phyloP scores from a whole-genome alignment of 306 rosid species.

The Ormosia semicastrata region DNA sequence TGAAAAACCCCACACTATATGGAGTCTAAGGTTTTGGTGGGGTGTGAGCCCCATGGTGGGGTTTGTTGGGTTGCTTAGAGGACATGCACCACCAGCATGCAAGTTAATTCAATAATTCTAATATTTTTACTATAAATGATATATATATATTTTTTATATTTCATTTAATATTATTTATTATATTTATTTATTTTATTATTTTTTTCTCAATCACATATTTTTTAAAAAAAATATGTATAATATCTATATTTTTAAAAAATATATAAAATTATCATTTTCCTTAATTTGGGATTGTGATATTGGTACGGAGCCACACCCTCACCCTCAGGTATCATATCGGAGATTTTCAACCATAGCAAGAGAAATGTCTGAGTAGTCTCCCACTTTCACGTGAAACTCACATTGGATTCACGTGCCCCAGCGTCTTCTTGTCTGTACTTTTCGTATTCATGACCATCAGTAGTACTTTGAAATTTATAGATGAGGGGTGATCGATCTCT shows the following conservation, averaged over 20 bases:
- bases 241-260: too few relatives aligned
- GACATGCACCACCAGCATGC: neutral
- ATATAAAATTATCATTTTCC: too few relatives aligned
- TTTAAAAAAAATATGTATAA: too few relatives aligned
- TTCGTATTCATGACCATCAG: neutral
- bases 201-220: too few relatives aligned
- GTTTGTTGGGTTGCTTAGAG: neutral
- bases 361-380: neutral
- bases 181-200: too few relatives aligned
- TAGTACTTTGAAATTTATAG: neutral
- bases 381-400: conserved; percentile 45
- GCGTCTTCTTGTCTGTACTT: conserved; percentile 39
- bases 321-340: conserved; percentile 9
- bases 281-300: too few relatives aligned
- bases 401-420: conserved; percentile 46
- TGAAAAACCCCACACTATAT: neutral
- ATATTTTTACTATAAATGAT: too few relatives aligned
- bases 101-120: neutral
- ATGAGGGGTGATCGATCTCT: neutral
- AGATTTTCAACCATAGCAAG: neutral
- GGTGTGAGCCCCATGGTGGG: conserved; percentile 2
- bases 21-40: conserved; percentile 30
- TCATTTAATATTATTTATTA: too few relatives aligned
- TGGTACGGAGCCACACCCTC: neutral
- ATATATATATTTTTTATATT: too few relatives aligned